Evolutionary conservation across 2,329 filamentous ascomycete genomes (phyloP), one percentile per base, ranked within the genome.

Genomic region (Exophiala calicioides): DNA sequence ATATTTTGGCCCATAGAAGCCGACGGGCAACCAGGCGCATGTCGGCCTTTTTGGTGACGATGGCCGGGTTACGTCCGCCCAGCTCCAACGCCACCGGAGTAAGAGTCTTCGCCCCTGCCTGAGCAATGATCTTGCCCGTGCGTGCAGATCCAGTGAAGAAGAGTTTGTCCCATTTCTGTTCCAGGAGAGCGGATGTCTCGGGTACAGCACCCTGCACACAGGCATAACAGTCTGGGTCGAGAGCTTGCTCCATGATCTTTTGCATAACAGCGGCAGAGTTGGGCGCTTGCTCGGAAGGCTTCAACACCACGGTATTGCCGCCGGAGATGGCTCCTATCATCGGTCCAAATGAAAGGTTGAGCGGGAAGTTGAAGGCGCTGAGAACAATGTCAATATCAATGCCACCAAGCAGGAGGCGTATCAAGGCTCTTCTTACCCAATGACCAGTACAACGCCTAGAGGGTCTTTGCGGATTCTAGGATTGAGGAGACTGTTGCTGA

Each of bases 91-190:
- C 80, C 16, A 95, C 84, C 0, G 93, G 93, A 0, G 93, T 97
- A 52, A 95, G 77, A 27, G 88, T 85, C 63, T 89, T 82, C 50
- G 93, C 91, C 0, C 91, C 93, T 66, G 94, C 95, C 67, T 90
- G 84, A 36, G 88, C 81, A 42, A 97, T 84, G 61, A 97, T 90
- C 63, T 85, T 89, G 62, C 88, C 93, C 13, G 96, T 89, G 20
- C 65, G 72, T 41, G 79, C 78, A 60, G 82, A 84, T 44, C 93
- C 93, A 1, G 93, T 98, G 73, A 95, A 98, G 75, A 93, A 90
- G 62, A 98, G 94, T 79, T 96, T 97, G 72, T 94, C 90, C 85
- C 90, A 98, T 68, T 91, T 91, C 72, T 90, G 81, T 47, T 91
- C 82, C 24, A 98, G 78, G 33, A 97, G 72, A 9, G 82, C 83